These are phyloP conservation scores for Isatis lusitanica DNA, from an alignment of 441 rosid species.

Conservation along the genomic window DNA sequence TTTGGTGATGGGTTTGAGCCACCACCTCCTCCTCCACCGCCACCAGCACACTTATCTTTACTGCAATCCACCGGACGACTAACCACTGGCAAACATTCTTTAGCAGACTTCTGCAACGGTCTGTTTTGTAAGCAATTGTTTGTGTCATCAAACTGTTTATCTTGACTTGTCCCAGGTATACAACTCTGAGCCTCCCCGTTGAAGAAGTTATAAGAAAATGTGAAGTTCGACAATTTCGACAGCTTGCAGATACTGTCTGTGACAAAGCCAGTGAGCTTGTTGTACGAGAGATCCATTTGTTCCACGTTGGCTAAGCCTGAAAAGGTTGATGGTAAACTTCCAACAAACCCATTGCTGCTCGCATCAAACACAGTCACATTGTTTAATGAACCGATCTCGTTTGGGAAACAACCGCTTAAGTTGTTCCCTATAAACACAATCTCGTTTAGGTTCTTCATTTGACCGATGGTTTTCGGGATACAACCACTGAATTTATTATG, in stretches of 20 bases:
- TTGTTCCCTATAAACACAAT: slow-evolving; percentile 53
- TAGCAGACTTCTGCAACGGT: slow-evolving; percentile 51
- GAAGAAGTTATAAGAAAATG: slow-evolving; percentile 63
- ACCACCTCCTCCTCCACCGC: slow-evolving; percentile 24
- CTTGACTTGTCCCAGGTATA: slow-evolving; percentile 36
- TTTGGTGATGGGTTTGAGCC: slow-evolving; percentile 36
- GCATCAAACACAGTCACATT: slow-evolving; percentile 61
- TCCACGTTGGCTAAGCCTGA: slow-evolving; percentile 45
- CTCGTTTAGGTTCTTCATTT: slow-evolving; percentile 67
- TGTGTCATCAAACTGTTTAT: slow-evolving; percentile 45
- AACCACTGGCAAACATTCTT: slow-evolving; percentile 50
- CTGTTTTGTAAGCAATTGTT: slow-evolving; percentile 58
- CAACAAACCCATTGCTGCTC: slow-evolving; percentile 52
- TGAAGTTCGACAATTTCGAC: slow-evolving; percentile 53
- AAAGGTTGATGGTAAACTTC: slow-evolving; percentile 49
- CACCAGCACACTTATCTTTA: slow-evolving; percentile 53
- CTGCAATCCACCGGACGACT: slow-evolving; percentile 75
- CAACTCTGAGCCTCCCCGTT: slow-evolving; percentile 53
- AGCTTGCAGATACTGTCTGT: slow-evolving; percentile 54
- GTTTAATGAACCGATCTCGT: slow-evolving; percentile 54
- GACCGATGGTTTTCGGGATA: slow-evolving; percentile 63
- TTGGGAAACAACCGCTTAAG: slow-evolving; percentile 71
- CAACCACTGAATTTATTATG: slow-evolving; percentile 70
- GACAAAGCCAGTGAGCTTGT: slow-evolving; percentile 63
- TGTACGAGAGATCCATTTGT: slow-evolving; percentile 47